Percentiles rank a stretch among this genome's conserved stretches.
phyloP scores from a whole-genome alignment of 371 early-diverging fungal species.

The Blakeslea trispora region DNA sequence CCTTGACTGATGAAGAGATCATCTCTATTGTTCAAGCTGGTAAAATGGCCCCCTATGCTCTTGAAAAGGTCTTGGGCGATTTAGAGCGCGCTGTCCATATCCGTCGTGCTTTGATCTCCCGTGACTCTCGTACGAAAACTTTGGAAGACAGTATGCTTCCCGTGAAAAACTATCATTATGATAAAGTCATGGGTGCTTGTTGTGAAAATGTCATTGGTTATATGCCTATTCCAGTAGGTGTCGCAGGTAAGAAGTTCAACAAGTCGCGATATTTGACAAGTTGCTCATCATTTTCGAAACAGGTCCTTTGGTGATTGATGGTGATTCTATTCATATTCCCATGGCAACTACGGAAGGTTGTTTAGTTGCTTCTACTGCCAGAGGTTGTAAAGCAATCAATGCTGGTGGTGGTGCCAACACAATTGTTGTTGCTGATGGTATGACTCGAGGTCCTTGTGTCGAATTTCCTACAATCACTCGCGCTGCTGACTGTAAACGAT shows the following conservation, averaged over 20 bases:
- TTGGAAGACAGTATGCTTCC: conserved; percentile 72
- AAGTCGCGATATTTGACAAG: too few relatives aligned
- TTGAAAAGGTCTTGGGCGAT: conserved; percentile 82
- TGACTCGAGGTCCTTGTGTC: conserved; percentile 94
- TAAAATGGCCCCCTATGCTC: conserved; percentile 78
- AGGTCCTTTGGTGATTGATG: conserved; percentile 85
- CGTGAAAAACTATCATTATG: conserved; percentile 84
- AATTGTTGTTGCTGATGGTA: conserved; percentile 84
- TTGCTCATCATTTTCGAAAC: neutral
- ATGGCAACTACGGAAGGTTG: conserved; percentile 98
- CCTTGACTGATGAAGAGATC: conserved; percentile 74
- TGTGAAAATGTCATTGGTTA: conserved; percentile 98
- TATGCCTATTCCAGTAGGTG: conserved; percentile 91
- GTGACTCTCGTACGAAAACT: conserved; percentile 62
- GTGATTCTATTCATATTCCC: conserved; percentile 78
- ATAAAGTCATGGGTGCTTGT: conserved; percentile 88
- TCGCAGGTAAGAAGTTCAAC: conserved; percentile 73
- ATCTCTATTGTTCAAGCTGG: conserved; percentile 71
- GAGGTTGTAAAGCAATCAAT: conserved; percentile 95
- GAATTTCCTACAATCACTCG: conserved; percentile 72
- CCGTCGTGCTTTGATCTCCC: conserved; percentile 75
- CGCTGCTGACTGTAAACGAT: conserved; percentile 75
- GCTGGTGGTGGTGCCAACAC: conserved; percentile 87
- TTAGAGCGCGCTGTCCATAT: conserved; percentile 81
- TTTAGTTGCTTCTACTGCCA: conserved; percentile 89